Percentiles rank a stretch among this genome's conserved stretches.
Evolutionary conservation across 768 basidiomycete species (phyloP).

Genomic region (Boletus huronensis): DNA sequence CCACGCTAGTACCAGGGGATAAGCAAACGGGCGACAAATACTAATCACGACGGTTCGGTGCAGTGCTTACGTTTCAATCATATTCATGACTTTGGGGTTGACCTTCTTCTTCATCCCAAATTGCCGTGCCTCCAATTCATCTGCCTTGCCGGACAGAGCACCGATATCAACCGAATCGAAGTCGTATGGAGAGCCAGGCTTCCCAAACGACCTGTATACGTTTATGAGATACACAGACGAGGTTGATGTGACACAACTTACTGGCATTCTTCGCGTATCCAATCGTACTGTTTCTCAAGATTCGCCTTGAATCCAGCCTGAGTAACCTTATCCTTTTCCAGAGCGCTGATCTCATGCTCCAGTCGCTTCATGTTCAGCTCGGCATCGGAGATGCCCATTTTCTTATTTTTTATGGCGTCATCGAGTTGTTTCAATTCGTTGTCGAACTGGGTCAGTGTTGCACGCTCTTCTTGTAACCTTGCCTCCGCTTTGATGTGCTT

Average conservation of each 20-base stretch:
- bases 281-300: slow-evolving; percentile 80
- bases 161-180: slow-evolving; percentile 64
- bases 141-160: slow-evolving; percentile 57
- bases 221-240: background rate
- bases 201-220: slow-evolving; percentile 71
- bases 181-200: slow-evolving; percentile 76
- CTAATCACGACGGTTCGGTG: background rate
- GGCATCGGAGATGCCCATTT: slow-evolving; percentile 60
- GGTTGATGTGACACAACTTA: slow-evolving; percentile 38
- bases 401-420: slow-evolving; percentile 76
- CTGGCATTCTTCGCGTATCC: slow-evolving; percentile 89
- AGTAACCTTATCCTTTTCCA: slow-evolving; percentile 62
- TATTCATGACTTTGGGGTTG: slow-evolving; percentile 92
- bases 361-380: slow-evolving; percentile 63
- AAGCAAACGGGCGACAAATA: background rate
- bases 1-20: slow-evolving; percentile 55
- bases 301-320: slow-evolving; percentile 50
- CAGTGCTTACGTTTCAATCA: slow-evolving; percentile 81
- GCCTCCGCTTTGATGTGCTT: slow-evolving; percentile 62
- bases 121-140: slow-evolving; percentile 73
- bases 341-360: slow-evolving; percentile 62
- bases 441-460: slow-evolving; percentile 84
- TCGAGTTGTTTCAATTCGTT: slow-evolving; percentile 84
- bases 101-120: slow-evolving; percentile 92
- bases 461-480: slow-evolving; percentile 80